Evolutionary conservation across 306 rosid species (phyloP), one percentile per base, ranked within the genome.

Genomic region (Cyclanthera cordifolia): DNA sequence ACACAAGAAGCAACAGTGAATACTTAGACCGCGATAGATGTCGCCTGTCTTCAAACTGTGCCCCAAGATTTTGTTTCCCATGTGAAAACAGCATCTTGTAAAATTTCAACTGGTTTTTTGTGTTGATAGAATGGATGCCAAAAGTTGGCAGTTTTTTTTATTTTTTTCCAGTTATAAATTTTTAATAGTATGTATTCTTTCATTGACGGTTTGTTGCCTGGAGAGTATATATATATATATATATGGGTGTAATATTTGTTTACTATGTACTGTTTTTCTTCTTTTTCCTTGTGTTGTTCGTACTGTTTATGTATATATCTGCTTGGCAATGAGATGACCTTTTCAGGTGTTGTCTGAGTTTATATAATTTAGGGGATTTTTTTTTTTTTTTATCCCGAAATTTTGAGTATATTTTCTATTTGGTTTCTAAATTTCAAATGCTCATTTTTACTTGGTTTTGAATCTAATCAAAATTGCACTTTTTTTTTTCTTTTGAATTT

Each of bases 1-100:
- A 57, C 17, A 37, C 24, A 45, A 72, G 47, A 61, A 27, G 75
- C 30, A 57, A 52, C 34, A 72, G 75, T 28, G 75, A 48, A 49
- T 47, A 32, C 4, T 17, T 14, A 13, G 56, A 59, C 20, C 65
- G 46, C 16, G 57, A 72, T 47, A 56, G 46, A 14, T 5, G 57
- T 25, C 2, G 11, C 53, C 27, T 15, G 8, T 55, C 74, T 54
- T 25, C 25, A 10, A 51, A 54, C 53, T 1, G 24, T 54, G 43
- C 28, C 37, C 25, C 55, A 32, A 14, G 48, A 57, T 72, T 47
- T 25, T 5, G 55, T 47, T 52, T 15, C 69, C 30, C 17, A 5
- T 12, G 48, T 25, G n/a, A 59, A 24, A 58, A 4, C 57, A 45
- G 32, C 57, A n/a, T 57, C 28, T 72, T 46, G 11, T 54, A 46